Evolutionary conservation across 176 grass and related monocot genomes (phyloP).

Genomic region (Hsuehochloa calcarea): DNA sequence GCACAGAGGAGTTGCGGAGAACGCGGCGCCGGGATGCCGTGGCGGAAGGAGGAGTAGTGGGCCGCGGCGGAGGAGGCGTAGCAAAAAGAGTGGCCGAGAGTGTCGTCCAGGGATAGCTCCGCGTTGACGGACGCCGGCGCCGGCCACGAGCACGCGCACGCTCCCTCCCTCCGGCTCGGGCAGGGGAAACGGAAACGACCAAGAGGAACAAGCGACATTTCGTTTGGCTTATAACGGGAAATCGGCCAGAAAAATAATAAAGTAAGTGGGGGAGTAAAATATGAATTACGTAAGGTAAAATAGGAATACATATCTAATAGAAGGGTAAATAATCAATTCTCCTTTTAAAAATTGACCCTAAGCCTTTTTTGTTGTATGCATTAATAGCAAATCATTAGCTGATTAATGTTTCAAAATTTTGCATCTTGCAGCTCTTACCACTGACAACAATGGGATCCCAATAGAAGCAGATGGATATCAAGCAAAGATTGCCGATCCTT

Average conservation of each 20-base stretch:
- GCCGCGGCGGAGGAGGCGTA: constrained; percentile 43
- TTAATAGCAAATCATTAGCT: too few relatives aligned
- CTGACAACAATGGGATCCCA: constrained; percentile 31
- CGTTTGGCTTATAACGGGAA: too few relatives aligned
- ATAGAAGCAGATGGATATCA: constrained; percentile 33
- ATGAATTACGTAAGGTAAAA: too few relatives aligned
- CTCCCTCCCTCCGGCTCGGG: too few relatives aligned
- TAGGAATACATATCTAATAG: too few relatives aligned
- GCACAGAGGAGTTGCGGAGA: constrained; percentile 65
- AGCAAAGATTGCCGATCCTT: constrained; percentile 47
- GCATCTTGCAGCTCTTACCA: constrained; percentile 28
- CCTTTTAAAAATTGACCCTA: too few relatives aligned
- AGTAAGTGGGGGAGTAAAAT: too few relatives aligned
- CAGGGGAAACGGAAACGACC: too few relatives aligned
- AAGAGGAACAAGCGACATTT: too few relatives aligned
- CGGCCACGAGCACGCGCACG: constrained; percentile 44
- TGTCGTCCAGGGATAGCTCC: constrained; percentile 64
- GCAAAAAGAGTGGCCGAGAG: constrained; percentile 89
- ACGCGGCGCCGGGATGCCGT: constrained; percentile 52
- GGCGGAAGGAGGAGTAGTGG: constrained; percentile 58
- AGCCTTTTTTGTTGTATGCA: too few relatives aligned
- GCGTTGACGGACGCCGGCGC: constrained; percentile 27
- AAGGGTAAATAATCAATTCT: too few relatives aligned
- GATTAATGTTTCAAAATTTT: not conserved
- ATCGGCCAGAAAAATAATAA: too few relatives aligned